Evolutionary conservation across 2,329 filamentous ascomycete genomes (phyloP).

Genomic region (Helotiales sp.): DNA sequence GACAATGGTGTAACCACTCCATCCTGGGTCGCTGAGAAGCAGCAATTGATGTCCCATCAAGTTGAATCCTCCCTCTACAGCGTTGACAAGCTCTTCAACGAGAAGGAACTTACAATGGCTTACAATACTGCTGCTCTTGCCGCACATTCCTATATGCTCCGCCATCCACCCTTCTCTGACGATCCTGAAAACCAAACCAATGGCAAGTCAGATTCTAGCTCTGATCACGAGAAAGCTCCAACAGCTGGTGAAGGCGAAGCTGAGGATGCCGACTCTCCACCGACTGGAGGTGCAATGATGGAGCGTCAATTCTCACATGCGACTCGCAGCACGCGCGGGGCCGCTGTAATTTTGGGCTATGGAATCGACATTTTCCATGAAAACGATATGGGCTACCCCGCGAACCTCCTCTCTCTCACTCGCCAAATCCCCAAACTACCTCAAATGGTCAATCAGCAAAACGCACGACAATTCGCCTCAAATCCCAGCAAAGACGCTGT

Average conservation of each 20-base stretch:
- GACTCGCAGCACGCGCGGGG: constrained; percentile 64
- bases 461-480: constrained; percentile 6
- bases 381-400: constrained; percentile 61
- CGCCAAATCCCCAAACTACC: constrained; percentile 42
- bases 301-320: constrained; percentile 68
- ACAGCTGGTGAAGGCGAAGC: constrained; percentile 58
- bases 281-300: constrained; percentile 60
- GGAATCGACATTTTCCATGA: constrained; percentile 65
- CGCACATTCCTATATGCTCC: constrained; percentile 64
- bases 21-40: constrained; percentile 66
- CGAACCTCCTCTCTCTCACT: constrained; percentile 52
- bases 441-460: constrained; percentile 28
- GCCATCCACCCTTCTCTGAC: constrained; percentile 48
- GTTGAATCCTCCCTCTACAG: constrained; percentile 64
- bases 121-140: constrained; percentile 67
- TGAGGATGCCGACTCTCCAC: constrained; percentile 54
- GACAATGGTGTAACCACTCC: constrained; percentile 64
- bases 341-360: constrained; percentile 53
- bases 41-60: constrained; percentile 54
- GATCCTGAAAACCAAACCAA: constrained; percentile 44
- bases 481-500: constrained; percentile 27
- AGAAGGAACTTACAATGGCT: constrained; percentile 70
- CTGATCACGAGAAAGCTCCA: constrained; percentile 53
- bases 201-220: constrained; percentile 48
- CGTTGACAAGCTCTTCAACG: constrained; percentile 72